Evolutionary conservation across 495 filamentous ascomycete species (phyloP), one percentile per base, ranked within the genome.

Genomic region (Wilcoxina mikolae): DNA sequence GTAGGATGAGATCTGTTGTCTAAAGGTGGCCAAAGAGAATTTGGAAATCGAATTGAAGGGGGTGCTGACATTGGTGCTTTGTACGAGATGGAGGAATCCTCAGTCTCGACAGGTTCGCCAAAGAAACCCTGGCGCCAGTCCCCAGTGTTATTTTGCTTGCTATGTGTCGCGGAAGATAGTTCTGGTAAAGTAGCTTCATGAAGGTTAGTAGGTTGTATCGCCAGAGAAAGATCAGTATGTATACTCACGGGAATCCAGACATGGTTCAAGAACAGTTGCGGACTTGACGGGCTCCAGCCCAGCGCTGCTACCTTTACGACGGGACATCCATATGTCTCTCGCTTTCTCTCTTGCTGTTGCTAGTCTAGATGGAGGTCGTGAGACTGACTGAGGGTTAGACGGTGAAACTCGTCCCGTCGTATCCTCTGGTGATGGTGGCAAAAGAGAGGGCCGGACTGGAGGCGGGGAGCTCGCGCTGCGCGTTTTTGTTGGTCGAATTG

Each of bases 221-320:
- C 28, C 29, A 31, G n/a, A 28, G 15, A 24, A 20, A 48, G 23
- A 23, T 2, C 24, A 1, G 11, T 17, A 44, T 33, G 4, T 18
- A 11, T 1, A 74, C 82, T 72, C 76, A 87, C 83, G 83, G 63
- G 83, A 85, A 67, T 87, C 83, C 73, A 85, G 78, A 39, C 75
- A 68, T 44, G 73, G 65, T 60, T 84, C 82, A 55, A 81, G 79
- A 11, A 82, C 78, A 2, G 79, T 82, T 1, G n/a, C 10, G 20
- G 10, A 1, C 3, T 78, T 78, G 78, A 82, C 80, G 38, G 76
- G 74, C 3, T 77, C 80, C 23, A 83, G 63, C 49, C 83, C 82
- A 10, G 79, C 74, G 4, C 79, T 74, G 62, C 75, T 81, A 58
- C 77, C 69, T 59, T 84, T 84, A 62, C 79, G 70, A 56, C 78